A percentile compares a stretch with the other conserved stretches of the same genome.
phyloP scores from a whole-genome alignment of 1,284 basidiomycete species.

The Lignosus rhinocerotis region DNA sequence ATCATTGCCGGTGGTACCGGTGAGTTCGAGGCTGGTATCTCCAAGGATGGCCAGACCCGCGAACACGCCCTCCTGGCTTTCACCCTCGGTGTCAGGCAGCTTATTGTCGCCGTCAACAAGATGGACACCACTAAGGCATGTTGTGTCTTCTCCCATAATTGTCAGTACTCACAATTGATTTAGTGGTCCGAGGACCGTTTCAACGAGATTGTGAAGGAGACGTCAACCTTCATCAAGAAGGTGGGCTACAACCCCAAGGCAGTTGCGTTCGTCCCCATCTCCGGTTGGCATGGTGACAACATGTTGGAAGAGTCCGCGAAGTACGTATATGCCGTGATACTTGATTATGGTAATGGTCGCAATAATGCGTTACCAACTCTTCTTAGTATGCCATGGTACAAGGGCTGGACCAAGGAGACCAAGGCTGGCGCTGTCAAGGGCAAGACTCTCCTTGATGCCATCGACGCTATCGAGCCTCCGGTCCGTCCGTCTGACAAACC shows the following conservation, averaged over 20 bases:
- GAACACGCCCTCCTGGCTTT: constrained; percentile 99
- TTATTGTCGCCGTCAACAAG: constrained; percentile 99
- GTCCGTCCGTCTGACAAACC: constrained; percentile 98
- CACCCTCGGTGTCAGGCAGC: constrained; percentile 99
- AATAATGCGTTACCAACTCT: too few species aligned
- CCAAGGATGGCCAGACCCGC: constrained; percentile 99
- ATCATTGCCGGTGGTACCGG: constrained; percentile 99
- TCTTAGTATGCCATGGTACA: constrained; percentile 99
- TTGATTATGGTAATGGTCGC: too few species aligned
- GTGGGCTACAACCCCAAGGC: constrained; percentile 99
- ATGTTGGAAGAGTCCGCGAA: constrained; percentile 98
- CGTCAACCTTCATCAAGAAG: constrained; percentile 99
- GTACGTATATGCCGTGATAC: constrained; percentile 46
- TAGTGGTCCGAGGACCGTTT: constrained; percentile 99
- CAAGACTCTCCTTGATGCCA: constrained; percentile 99
- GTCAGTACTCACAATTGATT: constrained; percentile 15
- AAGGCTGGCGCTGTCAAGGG: constrained; percentile 93
- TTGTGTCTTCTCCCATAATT: not conserved
- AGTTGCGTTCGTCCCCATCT: constrained; percentile 99
- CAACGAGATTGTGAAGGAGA: constrained; percentile 99
- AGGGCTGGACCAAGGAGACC: constrained; percentile 97
- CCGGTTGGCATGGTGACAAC: constrained; percentile 99
- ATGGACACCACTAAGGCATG: constrained; percentile 96
- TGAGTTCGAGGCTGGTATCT: constrained; percentile 99
- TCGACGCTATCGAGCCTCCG: constrained; percentile 99